phyloP scores from a whole-genome alignment of 805 yeast genomes.

The Wickerhamomyces silvicola region DNA sequence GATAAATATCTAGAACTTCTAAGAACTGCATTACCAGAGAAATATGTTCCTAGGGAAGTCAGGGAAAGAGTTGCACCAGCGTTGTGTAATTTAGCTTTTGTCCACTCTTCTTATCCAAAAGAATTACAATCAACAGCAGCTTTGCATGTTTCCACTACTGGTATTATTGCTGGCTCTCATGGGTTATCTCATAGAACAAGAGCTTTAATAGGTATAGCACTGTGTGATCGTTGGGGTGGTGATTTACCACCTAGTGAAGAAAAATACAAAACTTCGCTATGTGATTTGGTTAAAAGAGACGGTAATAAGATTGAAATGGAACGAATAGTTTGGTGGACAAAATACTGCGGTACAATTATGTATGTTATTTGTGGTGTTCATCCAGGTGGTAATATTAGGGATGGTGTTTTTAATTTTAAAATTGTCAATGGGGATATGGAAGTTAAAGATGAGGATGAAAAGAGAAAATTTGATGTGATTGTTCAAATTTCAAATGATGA shows the following conservation, averaged over 20 bases:
- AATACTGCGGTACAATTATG: constrained; percentile 66
- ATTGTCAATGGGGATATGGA: constrained; percentile 24
- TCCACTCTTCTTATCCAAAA: constrained; percentile 70
- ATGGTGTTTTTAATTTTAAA: constrained; percentile 45
- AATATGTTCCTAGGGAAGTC: constrained; percentile 52
- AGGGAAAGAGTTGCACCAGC: constrained; percentile 60
- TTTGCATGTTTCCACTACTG: constrained; percentile 64
- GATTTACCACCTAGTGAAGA: constrained; percentile 57
- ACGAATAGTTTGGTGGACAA: constrained; percentile 63
- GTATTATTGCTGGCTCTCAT: constrained; percentile 69
- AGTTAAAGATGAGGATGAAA: constrained; percentile 25
- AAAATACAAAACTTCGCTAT: constrained; percentile 37
- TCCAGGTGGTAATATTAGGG: constrained; percentile 74
- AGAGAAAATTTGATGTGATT: constrained; percentile 31
- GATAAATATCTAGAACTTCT: constrained; percentile 48
- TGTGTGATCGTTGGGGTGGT: constrained; percentile 81
- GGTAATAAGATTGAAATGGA: constrained; percentile 37
- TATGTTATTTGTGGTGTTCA: constrained; percentile 74
- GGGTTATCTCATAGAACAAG: constrained; percentile 69
- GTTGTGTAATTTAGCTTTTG: constrained; percentile 66
- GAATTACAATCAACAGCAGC: constrained; percentile 74
- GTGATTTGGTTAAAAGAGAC: constrained; percentile 41
- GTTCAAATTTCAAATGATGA: constrained; percentile 45
- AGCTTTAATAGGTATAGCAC: constrained; percentile 65
- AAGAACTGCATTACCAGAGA: constrained; percentile 49